Evolutionary conservation across 495 filamentous ascomycete genomes (phyloP), one percentile per base, ranked within the genome.

Genomic region (Choiromyces venosus): DNA sequence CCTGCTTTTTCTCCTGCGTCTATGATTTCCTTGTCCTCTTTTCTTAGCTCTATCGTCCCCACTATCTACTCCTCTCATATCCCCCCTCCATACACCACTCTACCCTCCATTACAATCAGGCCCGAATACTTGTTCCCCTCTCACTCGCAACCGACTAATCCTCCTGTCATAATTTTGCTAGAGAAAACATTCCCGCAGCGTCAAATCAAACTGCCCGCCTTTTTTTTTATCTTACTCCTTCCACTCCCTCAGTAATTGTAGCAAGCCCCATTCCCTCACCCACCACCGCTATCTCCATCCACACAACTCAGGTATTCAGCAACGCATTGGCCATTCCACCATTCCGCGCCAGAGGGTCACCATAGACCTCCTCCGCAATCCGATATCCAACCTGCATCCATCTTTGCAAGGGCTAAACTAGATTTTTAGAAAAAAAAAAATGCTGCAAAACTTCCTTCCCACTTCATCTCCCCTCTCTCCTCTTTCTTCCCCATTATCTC

Each of bases 101-200:
- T 33, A 6, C 52, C 9, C 52, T 61, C 3, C 52, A 18, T 61
- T 33, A 29, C 52, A 33, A 61, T 61, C 9, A 61, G 25, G 66
- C 75, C 72, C 71, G 74, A 74, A 77, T 77, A 77, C 75, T 77
- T 77, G 75, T 77, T 77, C 75, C 68, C 64, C 75, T 77, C 75
- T 77, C 75, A 77, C 75, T 77, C 75, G 75, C 70, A 77, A 74
- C 67, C 56, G 40, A 61, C 52, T 61, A 33, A 61, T 16, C 52
- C 52, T 61, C 52, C 52, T 16, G 10, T 61, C 52, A 61, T 14
- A 61, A 61, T 33, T 18, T 33, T 33, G 12, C 52, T 18, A 61
- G 52, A 5, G 52, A 61, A 33, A 61, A 61, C 25, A 61, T 61
- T 61, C 52, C 25, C 18, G 14, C 52, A 0, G 25, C 25, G 25